Base-by-base conservation (phyloP, 2,329 filamentous ascomycete species). In the Xylaria sp. region DNA sequence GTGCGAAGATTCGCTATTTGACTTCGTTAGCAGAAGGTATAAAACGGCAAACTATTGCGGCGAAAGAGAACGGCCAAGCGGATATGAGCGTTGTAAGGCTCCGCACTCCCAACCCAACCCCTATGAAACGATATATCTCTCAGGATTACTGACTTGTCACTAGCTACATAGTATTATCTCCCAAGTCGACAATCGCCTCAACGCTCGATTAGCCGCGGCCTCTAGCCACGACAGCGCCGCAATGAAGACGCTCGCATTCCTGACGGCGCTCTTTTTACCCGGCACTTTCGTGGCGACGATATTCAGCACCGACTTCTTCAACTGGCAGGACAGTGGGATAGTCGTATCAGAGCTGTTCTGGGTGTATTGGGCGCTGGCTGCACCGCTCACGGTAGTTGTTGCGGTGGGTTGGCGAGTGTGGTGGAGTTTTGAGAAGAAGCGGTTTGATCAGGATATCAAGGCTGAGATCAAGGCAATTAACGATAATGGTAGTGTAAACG, bases 181-280 rank as follows among this genome's bases (percentile, higher is more conserved):
- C 23, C 63, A 65, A 32, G 63, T 65, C 40, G 63, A 65, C 48
- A 65, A 65, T 18, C 63, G 63, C 27, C 63, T 65, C 35, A 65
- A 47, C 48, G 57, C 63, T 18, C 60, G 53, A 21, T 44, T 65
- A 21, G 63, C 63, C 57, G 63, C 63, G n/a, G 55, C 63, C n/a
- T 21, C 63, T 13, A 60, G 58, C 23, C 64, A 37, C 21, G 64
- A 66, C 18, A 66, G 64, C 32, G 58, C 58, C 4, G 64, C 64
- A 23, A 66, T 66, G 64, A 66, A 66, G 42, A 66, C 58, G 40
- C 64, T 66, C 23, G 63, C 63, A 16, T 60, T 66, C 23, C 32
- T 66, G 27, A 66, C 64, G 8, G 27, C 64, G 1, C 16, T 66
- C 9, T 66, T 61, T 21, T 48, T 61, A 5, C 64, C 58, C 5